These are phyloP conservation scores for Cyclanthera cordifolia DNA, from an alignment of 306 rosid genomes.

Conservation along the genomic window DNA sequence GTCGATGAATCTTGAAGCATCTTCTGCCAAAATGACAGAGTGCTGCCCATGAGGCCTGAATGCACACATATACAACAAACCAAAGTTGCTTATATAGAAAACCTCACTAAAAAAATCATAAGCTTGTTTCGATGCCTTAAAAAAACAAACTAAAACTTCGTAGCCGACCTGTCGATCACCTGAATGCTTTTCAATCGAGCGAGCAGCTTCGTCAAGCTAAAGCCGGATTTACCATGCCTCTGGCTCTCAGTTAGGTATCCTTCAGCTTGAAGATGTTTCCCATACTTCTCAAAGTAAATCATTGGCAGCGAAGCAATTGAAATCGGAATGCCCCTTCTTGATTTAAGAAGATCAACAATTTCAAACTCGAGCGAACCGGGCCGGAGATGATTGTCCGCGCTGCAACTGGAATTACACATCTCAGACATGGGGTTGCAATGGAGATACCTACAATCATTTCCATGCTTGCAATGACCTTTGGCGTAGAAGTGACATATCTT, in stretches of 20 bases:
- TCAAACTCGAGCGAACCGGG: conserved; percentile 54
- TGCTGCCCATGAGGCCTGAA: conserved; percentile 92
- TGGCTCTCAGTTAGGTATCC: conserved; percentile 89
- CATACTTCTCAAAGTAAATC: conserved; percentile 61
- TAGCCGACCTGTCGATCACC: conserved; percentile 59
- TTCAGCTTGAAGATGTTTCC: conserved; percentile 66
- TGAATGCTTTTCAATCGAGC: conserved; percentile 48
- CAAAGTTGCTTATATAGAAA: background rate
- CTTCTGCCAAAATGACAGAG: conserved; percentile 61
- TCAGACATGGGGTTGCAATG: conserved; percentile 40
- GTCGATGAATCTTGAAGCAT: conserved; percentile 35
- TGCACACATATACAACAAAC: conserved; percentile 3
- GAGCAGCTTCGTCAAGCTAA: conserved; percentile 72
- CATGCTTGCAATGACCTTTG: conserved; percentile 79
- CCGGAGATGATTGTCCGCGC: conserved; percentile 35
- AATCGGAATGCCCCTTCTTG: conserved; percentile 53
- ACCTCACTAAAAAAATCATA: background rate
- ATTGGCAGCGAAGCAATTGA: conserved; percentile 80
- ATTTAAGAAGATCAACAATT: conserved; percentile 48
- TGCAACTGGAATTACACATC: conserved; percentile 26
- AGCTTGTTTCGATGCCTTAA: background rate
- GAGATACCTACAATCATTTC: conserved; percentile 48
- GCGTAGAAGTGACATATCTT: conserved; percentile 61
- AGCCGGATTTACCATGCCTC: conserved; percentile 81
- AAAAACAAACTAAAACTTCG: too few relatives aligned